Base-by-base conservation (phyloP, 345 rosid genomes). In the Populus deltoides region DNA sequence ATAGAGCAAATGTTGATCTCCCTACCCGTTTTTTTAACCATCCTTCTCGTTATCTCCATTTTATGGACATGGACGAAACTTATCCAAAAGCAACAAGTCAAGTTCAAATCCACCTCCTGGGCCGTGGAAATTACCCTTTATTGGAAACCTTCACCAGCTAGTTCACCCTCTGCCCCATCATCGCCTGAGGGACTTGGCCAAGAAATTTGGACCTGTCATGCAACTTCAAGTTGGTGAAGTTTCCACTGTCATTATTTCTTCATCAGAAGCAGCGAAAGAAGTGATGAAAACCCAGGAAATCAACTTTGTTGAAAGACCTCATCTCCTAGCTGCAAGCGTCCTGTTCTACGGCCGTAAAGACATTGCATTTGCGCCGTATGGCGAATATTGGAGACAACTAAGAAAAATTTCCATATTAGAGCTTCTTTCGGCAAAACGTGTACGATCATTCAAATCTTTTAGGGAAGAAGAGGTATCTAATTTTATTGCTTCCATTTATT, bases 311-410 rank as follows among this genome's bases (percentile, higher is more conserved):
- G 27, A 39, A 0, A 76, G 83, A 57, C 85, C 85, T 0, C 0
- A 2, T 5, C 1, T 67, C 18, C 63, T 74, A 1, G 53, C 61
- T 11, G 11, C 74, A 0, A 39, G 13, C 5, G 35, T 72, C 27
- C 0, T 79, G 4, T 5, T 65, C 2, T 86, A 81, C 53, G 16
- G 45, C 35, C 9, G 10, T 45, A 77, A 65, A 4, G 79, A 72
- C 47, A 51, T 82, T 16, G 72, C 22, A 0, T 84, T 81, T 29
- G 16, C 66, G 0, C 80, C 82, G 6, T 78, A 86, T 1, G 80
- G 86, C 16, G 77, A 75, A 0, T 78, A 80, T 38, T 82, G 87
- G 86, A 80, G 80, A 43, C 83, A 84, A 18, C 62, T 85, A 1
- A 41, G 83, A 16, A 82, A 79, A 31, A 66, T 84, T 4, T 80